Evolutionary conservation across 352 stramenopile species (phyloP).

Genomic region (Pythium oligandrum): DNA sequence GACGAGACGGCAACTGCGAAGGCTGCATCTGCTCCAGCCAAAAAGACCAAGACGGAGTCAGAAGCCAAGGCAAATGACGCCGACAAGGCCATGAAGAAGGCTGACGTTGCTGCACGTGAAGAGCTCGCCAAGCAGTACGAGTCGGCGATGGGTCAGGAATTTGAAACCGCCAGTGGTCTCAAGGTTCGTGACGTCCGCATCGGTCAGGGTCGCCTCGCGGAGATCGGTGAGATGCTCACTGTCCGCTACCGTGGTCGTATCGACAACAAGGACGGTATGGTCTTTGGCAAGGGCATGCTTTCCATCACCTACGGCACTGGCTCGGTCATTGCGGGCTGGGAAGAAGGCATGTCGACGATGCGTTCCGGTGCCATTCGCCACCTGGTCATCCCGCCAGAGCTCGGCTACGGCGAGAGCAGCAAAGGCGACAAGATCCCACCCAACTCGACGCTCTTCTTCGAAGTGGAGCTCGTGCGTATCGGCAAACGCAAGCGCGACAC

Average conservation of each 20-base stretch:
- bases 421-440: constrained; percentile 77
- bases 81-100: constrained; percentile 19
- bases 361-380: constrained; percentile 46
- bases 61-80: constrained; percentile 19
- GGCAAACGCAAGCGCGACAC: constrained; percentile 66
- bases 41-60: constrained; percentile 26
- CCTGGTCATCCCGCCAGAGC: constrained; percentile 56
- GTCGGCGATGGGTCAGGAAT: constrained; percentile 38
- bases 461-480: constrained; percentile 74
- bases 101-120: constrained; percentile 36
- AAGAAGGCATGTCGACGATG: constrained; percentile 79
- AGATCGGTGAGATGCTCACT: constrained; percentile 61
- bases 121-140: constrained; percentile 48
- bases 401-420: constrained; percentile 58
- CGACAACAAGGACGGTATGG: constrained; percentile 43
- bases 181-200: constrained; percentile 49
- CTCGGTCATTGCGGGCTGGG: constrained; percentile 75
- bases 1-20: constrained; percentile 12
- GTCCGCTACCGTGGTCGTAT: constrained; percentile 65
- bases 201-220: constrained; percentile 44
- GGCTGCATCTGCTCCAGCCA: constrained; percentile 12
- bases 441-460: constrained; percentile 73
- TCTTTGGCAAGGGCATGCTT: constrained; percentile 80
- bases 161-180: constrained; percentile 52
- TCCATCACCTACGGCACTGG: constrained; percentile 53